Evolutionary conservation across 495 filamentous ascomycete species (phyloP).

Genomic region (Astrothelium macrocarpum): DNA sequence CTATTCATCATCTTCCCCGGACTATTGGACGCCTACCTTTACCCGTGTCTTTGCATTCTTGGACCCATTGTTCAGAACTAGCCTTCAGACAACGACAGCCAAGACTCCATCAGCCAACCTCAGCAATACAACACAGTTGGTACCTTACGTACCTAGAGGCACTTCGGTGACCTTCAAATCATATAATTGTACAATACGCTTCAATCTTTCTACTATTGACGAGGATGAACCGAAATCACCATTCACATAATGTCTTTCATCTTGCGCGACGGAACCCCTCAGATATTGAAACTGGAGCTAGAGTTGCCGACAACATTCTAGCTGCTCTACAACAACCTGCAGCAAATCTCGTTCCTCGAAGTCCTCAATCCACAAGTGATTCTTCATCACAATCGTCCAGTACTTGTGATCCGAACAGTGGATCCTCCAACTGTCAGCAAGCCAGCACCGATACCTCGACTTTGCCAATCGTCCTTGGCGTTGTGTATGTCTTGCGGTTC

Average conservation of each 20-base stretch:
- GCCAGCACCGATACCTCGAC: slow-evolving; percentile 39
- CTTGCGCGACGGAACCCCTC: neutral
- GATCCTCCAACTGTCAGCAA: slow-evolving; percentile 17
- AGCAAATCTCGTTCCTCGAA: neutral
- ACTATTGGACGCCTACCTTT: neutral
- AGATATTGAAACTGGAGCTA: neutral
- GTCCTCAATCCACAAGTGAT: slow-evolving; percentile 1
- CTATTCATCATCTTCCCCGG: neutral
- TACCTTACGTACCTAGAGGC: neutral
- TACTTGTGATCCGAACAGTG: slow-evolving; percentile 19
- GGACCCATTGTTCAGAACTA: neutral
- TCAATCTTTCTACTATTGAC: neutral
- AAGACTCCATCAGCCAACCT: neutral
- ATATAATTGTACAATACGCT: neutral
- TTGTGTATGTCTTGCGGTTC: slow-evolving; percentile 55
- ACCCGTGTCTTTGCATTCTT: slow-evolving; percentile 10
- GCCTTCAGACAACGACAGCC: neutral
- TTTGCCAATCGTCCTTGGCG: slow-evolving; percentile 68
- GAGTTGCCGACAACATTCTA: neutral
- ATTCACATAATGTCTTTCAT: neutral
- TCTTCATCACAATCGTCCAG: neutral
- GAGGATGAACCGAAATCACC: neutral
- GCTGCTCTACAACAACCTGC: slow-evolving; percentile 3
- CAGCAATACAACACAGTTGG: neutral
- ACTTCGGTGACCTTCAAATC: neutral